A percentile compares a stretch with the other conserved stretches of the same genome.
Conservation (phyloP, 495 filamentous ascomycete genomes). For the Evansstolkia leycettana region DNA sequence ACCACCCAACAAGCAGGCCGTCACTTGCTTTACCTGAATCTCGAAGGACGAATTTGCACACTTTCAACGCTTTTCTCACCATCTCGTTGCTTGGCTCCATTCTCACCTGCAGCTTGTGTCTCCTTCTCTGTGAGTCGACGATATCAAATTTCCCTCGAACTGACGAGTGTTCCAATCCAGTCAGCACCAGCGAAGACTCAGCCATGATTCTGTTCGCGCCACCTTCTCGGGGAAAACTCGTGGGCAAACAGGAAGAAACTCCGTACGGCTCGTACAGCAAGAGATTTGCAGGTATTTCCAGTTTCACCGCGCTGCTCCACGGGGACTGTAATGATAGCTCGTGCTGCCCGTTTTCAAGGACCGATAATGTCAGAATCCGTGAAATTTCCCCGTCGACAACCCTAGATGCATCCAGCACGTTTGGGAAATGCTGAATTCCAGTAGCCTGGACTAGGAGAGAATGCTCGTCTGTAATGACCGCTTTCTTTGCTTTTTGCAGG, state of each 20-base stretch:
- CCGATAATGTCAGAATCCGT: constrained; percentile 58
- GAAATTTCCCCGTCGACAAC: constrained; percentile 56
- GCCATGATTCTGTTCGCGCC: constrained; percentile 40
- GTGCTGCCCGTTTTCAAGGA: constrained; percentile 45
- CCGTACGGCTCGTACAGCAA: constrained; percentile 32
- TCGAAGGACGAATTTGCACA: constrained; percentile 50
- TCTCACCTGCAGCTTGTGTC: constrained; percentile 53
- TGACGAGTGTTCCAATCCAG: constrained; percentile 30
- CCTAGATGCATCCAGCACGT: constrained; percentile 63
- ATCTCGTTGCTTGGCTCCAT: constrained; percentile 51
- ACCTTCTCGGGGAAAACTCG: constrained; percentile 32
- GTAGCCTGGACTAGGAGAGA: constrained; percentile 28
- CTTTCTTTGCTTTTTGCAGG: constrained; percentile 18
- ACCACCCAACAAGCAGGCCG: constrained; percentile 58
- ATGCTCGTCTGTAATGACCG: constrained; percentile 10
- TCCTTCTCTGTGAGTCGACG: constrained; percentile 42
- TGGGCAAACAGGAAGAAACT: constrained; percentile 19
- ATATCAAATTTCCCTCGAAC: constrained; percentile 50
- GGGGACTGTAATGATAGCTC: constrained; percentile 63
- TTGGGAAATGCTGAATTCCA: constrained; percentile 29
- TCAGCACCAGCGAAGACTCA: constrained; percentile 31
- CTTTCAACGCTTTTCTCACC: constrained; percentile 45
- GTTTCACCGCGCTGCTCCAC: constrained; percentile 51
- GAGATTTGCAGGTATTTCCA: constrained; percentile 39
- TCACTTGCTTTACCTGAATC: constrained; percentile 45